phyloP scores from a whole-genome alignment of 129 eudicot genomes.

The Escallonia herrerae region DNA sequence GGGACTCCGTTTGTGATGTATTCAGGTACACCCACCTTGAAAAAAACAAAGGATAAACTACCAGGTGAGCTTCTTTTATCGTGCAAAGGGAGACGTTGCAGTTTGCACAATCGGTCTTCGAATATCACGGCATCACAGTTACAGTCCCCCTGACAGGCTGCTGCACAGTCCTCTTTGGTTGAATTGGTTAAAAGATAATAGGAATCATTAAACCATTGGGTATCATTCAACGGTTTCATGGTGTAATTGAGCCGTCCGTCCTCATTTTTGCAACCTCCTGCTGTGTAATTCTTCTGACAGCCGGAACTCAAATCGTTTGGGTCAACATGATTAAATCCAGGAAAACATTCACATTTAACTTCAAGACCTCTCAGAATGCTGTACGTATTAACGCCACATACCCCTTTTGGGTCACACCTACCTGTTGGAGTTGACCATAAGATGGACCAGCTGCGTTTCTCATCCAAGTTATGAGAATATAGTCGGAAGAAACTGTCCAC shows the following conservation, averaged over 20 bases:
- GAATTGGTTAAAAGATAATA: slow-evolving; percentile 7
- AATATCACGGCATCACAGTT: slow-evolving; percentile 30
- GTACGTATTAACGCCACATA: slow-evolving; percentile 35
- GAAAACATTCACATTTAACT: slow-evolving; percentile 26
- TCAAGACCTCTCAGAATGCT: slow-evolving; percentile 7
- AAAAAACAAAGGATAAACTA: slow-evolving; percentile 6
- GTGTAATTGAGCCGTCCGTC: not conserved
- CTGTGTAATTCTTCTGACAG: slow-evolving; percentile 26
- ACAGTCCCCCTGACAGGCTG: slow-evolving; percentile 32
- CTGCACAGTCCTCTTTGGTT: slow-evolving; percentile 18
- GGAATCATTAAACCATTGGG: slow-evolving; percentile 11
- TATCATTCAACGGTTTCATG: slow-evolving; percentile 12
- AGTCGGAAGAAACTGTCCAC: slow-evolving; percentile 39
- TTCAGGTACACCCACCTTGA: slow-evolving; percentile 2
- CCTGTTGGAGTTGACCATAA: slow-evolving; percentile 19
- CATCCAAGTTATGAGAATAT: slow-evolving; percentile 15
- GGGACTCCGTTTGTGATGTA: not conserved
- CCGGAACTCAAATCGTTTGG: slow-evolving; percentile 14
- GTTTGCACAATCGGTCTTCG: slow-evolving; percentile 8
- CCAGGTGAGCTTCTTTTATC: not conserved
- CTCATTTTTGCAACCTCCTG: slow-evolving; percentile 15
- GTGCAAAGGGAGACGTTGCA: slow-evolving; percentile 30
- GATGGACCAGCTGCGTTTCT: not conserved
- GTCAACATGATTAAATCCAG: slow-evolving; percentile 21
- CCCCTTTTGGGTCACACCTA: slow-evolving; percentile 30